Percentiles rank a stretch among this genome's conserved stretches.
phyloP scores from a whole-genome alignment of 192 early-diverging fungal species.

The Spinellus fusiger region DNA sequence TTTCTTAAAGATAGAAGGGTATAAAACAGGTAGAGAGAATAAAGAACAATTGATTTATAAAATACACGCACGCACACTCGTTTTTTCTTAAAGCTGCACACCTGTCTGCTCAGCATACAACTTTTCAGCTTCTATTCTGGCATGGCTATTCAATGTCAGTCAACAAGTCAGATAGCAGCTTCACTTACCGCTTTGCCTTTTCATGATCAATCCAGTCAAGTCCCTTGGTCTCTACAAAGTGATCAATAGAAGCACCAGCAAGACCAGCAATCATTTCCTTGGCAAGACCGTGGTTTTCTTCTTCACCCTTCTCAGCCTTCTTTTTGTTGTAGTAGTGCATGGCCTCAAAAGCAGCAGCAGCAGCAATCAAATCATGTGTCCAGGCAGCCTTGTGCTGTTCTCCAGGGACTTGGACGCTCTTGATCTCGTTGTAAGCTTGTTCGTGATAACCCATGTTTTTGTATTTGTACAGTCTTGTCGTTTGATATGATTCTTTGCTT shows the following conservation, averaged over 20 bases:
- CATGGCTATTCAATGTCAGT: constrained; percentile 10
- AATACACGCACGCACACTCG: neutral
- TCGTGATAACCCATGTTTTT: constrained; percentile 13
- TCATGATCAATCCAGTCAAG: constrained; percentile 39
- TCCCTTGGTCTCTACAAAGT: constrained; percentile 45
- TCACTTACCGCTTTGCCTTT: constrained; percentile 36
- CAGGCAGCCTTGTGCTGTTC: constrained; percentile 18
- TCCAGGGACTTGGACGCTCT: constrained; percentile 6
- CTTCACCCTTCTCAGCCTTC: constrained; percentile 16
- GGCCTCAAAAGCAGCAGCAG: constrained; percentile 41
- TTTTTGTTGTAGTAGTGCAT: constrained; percentile 29
- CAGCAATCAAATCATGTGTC: constrained; percentile 23
- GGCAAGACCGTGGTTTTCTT: constrained; percentile 32
- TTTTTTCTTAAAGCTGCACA: constrained; percentile 13
- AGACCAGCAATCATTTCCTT: constrained; percentile 41
- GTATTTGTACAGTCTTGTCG: no score
- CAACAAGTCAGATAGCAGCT: neutral
- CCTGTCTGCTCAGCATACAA: constrained; percentile 30
- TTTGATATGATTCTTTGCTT: no score
- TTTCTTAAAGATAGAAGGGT: no score
- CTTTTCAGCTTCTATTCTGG: constrained; percentile 36
- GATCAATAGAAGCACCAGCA: constrained; percentile 34
- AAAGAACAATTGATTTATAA: no score
- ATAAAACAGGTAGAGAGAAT: no score
- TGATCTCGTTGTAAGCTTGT: constrained; percentile 14